A percentile compares a stretch with the other conserved stretches of the same genome.
Conservation (phyloP, 2,329 filamentous ascomycete species). For the Pseudocercospora fijiensis region DNA sequence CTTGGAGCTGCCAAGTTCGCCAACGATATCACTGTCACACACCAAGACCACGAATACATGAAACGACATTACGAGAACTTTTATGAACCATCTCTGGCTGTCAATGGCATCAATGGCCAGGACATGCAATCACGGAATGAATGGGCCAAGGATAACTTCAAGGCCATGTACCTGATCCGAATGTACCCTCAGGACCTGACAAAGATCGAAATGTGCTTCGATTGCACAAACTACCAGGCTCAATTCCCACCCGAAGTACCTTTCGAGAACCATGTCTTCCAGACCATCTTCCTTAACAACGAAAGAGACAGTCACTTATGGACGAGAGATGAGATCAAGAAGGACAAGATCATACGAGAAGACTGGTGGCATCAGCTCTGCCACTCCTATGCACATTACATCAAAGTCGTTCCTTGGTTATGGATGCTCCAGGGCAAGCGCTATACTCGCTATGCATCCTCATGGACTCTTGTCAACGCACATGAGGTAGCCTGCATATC, state of each 20-base stretch:
- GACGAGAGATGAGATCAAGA: constrained; percentile 60
- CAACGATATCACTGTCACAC: constrained; percentile 70
- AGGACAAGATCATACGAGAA: constrained; percentile 59
- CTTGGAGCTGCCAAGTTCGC: constrained; percentile 69
- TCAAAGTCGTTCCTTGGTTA: constrained; percentile 67
- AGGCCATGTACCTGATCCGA: constrained; percentile 66
- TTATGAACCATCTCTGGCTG: constrained; percentile 53
- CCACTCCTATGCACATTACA: constrained; percentile 63
- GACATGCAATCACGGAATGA: constrained; percentile 47
- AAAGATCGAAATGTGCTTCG: constrained; percentile 53
- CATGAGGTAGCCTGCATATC: constrained; percentile 70
- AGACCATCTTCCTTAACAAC: constrained; percentile 67
- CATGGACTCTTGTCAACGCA: constrained; percentile 69
- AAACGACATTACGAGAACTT: constrained; percentile 65
- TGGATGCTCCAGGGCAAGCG: constrained; percentile 69
- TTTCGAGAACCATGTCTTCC: constrained; percentile 65
- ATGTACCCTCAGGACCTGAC: constrained; percentile 57
- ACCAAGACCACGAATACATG: constrained; percentile 65
- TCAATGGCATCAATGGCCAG: constrained; percentile 42
- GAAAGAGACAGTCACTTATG: constrained; percentile 55
- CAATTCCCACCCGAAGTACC: constrained; percentile 55
- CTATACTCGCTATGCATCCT: constrained; percentile 62
- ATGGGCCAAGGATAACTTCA: constrained; percentile 53
- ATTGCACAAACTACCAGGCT: constrained; percentile 3
- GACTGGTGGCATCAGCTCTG: constrained; percentile 70